Evolutionary conservation across 805 yeast species (phyloP).

Genomic region (Yamadazyma olivae): DNA sequence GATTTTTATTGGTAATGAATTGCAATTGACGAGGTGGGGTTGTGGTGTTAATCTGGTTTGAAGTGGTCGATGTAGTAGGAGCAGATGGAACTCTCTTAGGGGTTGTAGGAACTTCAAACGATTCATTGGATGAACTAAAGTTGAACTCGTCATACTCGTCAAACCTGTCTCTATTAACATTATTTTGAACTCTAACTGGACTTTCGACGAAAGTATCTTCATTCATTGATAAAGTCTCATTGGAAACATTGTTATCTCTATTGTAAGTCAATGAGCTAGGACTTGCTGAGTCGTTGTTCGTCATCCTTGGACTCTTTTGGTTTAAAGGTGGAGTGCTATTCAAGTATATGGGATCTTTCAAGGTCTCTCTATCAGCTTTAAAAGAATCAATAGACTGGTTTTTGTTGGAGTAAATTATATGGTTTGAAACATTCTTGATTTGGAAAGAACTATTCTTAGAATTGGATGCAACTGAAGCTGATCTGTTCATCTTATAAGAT

Average conservation of each 20-base stretch:
- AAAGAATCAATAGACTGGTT: conserved; percentile 24
- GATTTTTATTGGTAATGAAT: neutral
- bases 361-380: conserved; percentile 19
- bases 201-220: too few species aligned
- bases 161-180: neutral
- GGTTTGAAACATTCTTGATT: conserved; percentile 16
- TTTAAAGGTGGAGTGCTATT: neutral
- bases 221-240: neutral
- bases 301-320: neutral
- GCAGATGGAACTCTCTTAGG: conserved; percentile 5
- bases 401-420: conserved; percentile 18
- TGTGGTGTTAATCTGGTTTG: too few species aligned
- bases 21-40: conserved; percentile 1
- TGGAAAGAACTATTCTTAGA: neutral
- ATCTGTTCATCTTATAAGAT: neutral
- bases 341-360: conserved; percentile 1
- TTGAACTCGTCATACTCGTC: conserved; percentile 15
- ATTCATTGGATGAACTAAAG: conserved; percentile 15
- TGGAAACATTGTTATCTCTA: neutral
- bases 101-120: conserved; percentile 7
- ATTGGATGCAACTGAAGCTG: neutral
- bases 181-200: too few species aligned
- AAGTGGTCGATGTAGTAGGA: neutral
- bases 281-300: neutral
- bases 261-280: neutral